Base-by-base conservation (phyloP, 768 basidiomycete species). In the Neoboletus brunneissimus region DNA sequence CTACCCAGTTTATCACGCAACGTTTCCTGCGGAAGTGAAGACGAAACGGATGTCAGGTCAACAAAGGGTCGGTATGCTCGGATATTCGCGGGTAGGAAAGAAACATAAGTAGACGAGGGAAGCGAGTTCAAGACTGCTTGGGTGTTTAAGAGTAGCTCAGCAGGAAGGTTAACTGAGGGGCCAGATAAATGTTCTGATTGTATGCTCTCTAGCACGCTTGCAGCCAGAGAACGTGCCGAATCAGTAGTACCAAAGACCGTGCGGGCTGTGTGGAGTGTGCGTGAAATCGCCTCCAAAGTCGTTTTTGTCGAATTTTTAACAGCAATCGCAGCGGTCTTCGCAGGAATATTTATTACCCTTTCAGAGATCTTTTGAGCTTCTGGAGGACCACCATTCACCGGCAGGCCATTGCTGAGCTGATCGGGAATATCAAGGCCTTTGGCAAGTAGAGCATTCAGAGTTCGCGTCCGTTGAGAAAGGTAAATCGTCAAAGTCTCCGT, bases 11-110 rank as follows among this genome's bases (percentile, higher is more conserved):
- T 82, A 18, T 75, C 67, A 20, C 68, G 59, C 47, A 89, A 72
- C 25, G 75, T 67, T 1, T 70, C 62, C 43, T 75, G 76, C 4
- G 81, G 69, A 23, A 86, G 70, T 3, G 76, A 75, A 18, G 84
- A 77, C 4, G 84, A 81, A 0, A 83, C 69, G 0, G 89, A 84
- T 10, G 78, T 74, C 7, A 86, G 73, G 63, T 94, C 88, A 57
- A 96, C 82, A 69, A 91, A 95, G 10, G 94, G 94, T 63, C 86
- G 90, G 71, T 94, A 97, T 5, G 81, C 79, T 60, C 80, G 81
- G 57, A 98, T 80, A 56, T 76, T 80, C 1, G 77, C 65, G 0
- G 94, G 92, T 0, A 98, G 80, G 52, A 91, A 79, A 16, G 86
- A 81, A 58, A 94, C 84, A 60, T 94, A 89, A 25, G 88, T 84